phyloP scores from a whole-genome alignment of 2,329 filamentous ascomycete genomes.

The Purpureocillium takamizusanense region DNA sequence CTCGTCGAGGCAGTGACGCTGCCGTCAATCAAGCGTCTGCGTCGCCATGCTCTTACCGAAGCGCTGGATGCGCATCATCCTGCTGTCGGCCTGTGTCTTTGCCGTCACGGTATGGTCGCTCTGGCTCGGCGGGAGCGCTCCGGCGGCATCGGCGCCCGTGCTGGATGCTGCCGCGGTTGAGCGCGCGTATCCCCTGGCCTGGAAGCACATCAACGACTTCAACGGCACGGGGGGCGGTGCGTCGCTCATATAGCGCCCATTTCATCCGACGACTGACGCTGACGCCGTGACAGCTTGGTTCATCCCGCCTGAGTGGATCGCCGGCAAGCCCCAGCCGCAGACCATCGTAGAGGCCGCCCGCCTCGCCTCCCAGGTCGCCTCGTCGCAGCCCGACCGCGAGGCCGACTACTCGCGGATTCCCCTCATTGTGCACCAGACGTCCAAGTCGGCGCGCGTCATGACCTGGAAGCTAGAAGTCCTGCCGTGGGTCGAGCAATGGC shows the following conservation, averaged over 20 bases:
- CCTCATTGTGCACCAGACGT: slow-evolving; percentile 14
- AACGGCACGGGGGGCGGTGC: slow-evolving; percentile 11
- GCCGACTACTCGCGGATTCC: slow-evolving; percentile 14
- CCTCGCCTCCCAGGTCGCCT: slow-evolving; percentile 10
- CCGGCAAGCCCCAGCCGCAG: slow-evolving; percentile 5
- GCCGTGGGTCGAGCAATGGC: slow-evolving; percentile 13
- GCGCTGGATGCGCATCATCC: not conserved
- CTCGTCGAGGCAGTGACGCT: too few relatives aligned
- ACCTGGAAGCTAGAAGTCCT: slow-evolving; percentile 10
- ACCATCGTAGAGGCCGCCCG: slow-evolving; percentile 12
- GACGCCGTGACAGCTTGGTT: slow-evolving; percentile 11
- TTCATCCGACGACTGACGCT: not conserved
- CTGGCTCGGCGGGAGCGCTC: not conserved
- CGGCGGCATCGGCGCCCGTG: not conserved
- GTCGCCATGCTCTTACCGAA: slow-evolving; percentile 3
- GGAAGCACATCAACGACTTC: slow-evolving; percentile 10
- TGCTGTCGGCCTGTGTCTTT: slow-evolving; percentile 2
- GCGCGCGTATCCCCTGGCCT: slow-evolving; percentile 8
- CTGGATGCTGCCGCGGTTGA: not conserved
- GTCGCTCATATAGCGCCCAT: not conserved
- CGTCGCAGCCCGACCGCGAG: slow-evolving; percentile 5
- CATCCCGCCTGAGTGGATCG: slow-evolving; percentile 12
- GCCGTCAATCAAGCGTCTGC: not conserved
- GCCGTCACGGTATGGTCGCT: slow-evolving; percentile 4
- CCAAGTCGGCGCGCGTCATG: slow-evolving; percentile 7